A percentile compares a stretch with the other conserved stretches of the same genome.
Evolutionary conservation across 1,284 basidiomycete genomes (phyloP).

Genomic region (Apiotrichum gracile): DNA sequence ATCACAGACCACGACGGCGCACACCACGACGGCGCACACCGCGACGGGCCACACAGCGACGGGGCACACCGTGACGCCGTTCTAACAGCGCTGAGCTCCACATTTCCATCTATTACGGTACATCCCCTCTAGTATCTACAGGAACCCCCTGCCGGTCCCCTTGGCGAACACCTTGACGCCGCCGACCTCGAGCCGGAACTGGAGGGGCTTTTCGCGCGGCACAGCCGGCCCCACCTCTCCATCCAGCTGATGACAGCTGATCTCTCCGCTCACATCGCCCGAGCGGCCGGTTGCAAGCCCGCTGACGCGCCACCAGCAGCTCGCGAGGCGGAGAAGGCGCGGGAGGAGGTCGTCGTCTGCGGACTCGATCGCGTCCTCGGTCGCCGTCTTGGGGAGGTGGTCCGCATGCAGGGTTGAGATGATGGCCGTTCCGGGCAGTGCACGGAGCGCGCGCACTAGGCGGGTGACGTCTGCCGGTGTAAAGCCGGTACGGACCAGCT

Average conservation of each 20-base stretch:
- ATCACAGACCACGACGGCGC: too few species aligned
- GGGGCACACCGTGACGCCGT: too few species aligned
- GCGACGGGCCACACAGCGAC: too few species aligned
- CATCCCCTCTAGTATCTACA: slow-evolving; percentile 28
- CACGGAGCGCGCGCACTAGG: slow-evolving; percentile 34
- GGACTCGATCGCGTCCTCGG: background rate
- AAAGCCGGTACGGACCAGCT: slow-evolving; percentile 33
- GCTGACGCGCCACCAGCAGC: slow-evolving; percentile 40
- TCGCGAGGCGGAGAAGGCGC: slow-evolving; percentile 24
- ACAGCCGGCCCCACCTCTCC: background rate
- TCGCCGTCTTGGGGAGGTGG: slow-evolving; percentile 17
- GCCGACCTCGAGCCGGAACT: slow-evolving; percentile 42
- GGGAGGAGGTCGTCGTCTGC: slow-evolving; percentile 20
- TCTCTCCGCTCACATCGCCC: slow-evolving; percentile 44
- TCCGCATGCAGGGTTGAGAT: slow-evolving; percentile 37
- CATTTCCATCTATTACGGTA: background rate
- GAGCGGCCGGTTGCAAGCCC: slow-evolving; percentile 37
- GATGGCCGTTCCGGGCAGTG: slow-evolving; percentile 15
- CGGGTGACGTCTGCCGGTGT: slow-evolving; percentile 17
- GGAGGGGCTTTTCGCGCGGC: slow-evolving; percentile 25
- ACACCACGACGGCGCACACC: too few species aligned
- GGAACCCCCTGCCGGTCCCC: slow-evolving; percentile 46
- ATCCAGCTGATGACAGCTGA: background rate
- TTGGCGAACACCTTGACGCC: slow-evolving; percentile 45
- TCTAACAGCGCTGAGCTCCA: too few species aligned